phyloP scores from a whole-genome alignment of 2,329 filamentous ascomycete genomes.

The Fusarium odoratissimum region DNA sequence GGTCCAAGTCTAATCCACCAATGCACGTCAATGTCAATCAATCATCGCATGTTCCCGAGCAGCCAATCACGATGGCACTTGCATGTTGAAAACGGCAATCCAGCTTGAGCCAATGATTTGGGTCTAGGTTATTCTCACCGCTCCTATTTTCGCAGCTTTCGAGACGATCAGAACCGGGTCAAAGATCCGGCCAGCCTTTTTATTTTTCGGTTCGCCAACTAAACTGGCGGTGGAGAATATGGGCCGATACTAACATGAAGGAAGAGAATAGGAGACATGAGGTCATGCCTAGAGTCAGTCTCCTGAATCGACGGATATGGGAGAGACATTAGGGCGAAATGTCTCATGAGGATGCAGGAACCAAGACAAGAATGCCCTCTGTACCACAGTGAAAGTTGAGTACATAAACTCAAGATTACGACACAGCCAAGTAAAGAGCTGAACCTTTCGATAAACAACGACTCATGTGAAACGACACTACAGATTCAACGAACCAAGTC shows the following conservation, averaged over 20 bases:
- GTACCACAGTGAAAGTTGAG: neutral
- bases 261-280: neutral
- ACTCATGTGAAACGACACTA: neutral
- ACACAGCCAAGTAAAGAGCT: neutral
- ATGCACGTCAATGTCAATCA: slow-evolving; percentile 27
- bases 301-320: neutral
- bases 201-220: slow-evolving; percentile 1
- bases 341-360: slow-evolving; percentile 15
- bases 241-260: slow-evolving; percentile 24
- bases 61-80: slow-evolving; percentile 34
- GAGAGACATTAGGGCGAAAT: neutral
- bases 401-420: neutral
- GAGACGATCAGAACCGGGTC: slow-evolving; percentile 9
- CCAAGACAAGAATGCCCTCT: slow-evolving; percentile 5
- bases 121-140: slow-evolving; percentile 26
- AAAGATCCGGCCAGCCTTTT: slow-evolving; percentile 1
- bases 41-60: slow-evolving; percentile 15
- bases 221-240: slow-evolving; percentile 32
- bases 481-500: slow-evolving; percentile 30
- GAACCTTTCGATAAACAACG: neutral
- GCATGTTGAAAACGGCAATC: slow-evolving; percentile 41
- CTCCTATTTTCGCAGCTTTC: slow-evolving; percentile 4
- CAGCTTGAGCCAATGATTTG: neutral
- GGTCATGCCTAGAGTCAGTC: neutral
- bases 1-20: slow-evolving; percentile 1